These are phyloP conservation scores for Monosporascus sp. DNA, from an alignment of 2,329 filamentous ascomycete species.

Conservation along the genomic window DNA sequence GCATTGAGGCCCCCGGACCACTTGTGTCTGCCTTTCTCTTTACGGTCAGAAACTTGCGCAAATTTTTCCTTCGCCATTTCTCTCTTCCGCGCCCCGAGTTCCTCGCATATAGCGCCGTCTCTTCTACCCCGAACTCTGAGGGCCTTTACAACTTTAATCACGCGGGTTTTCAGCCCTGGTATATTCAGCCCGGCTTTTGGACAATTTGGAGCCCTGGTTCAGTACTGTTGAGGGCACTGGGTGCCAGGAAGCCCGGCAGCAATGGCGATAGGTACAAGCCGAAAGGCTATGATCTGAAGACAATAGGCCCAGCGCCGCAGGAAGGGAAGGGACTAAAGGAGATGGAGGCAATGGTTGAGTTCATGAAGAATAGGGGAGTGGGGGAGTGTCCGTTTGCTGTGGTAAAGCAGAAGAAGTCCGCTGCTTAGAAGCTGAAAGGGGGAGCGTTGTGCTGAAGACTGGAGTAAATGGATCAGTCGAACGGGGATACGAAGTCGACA, in stretches of 20 bases:
- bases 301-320: conserved; percentile 17
- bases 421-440: too few relatives aligned
- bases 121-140: neutral
- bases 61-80: neutral
- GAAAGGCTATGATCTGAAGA: conserved; percentile 37
- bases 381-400: neutral
- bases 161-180: neutral
- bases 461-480: too few relatives aligned
- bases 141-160: neutral
- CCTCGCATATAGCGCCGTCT: neutral
- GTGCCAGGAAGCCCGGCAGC: neutral
- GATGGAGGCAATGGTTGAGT: neutral
- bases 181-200: neutral
- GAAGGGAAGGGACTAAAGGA: conserved; percentile 30
- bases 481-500: too few relatives aligned
- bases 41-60: neutral
- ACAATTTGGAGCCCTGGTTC: neutral
- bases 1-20: neutral
- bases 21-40: neutral
- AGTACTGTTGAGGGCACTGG: neutral
- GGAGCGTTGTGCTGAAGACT: too few relatives aligned
- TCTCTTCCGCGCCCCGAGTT: neutral
- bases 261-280: conserved; percentile 23
- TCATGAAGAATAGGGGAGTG: neutral
- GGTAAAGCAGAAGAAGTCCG: neutral